A percentile compares a stretch with the other conserved stretches of the same genome.
Conservation (phyloP, 1,139 yeast genomes). For the Suhomyces anneliseae region DNA sequence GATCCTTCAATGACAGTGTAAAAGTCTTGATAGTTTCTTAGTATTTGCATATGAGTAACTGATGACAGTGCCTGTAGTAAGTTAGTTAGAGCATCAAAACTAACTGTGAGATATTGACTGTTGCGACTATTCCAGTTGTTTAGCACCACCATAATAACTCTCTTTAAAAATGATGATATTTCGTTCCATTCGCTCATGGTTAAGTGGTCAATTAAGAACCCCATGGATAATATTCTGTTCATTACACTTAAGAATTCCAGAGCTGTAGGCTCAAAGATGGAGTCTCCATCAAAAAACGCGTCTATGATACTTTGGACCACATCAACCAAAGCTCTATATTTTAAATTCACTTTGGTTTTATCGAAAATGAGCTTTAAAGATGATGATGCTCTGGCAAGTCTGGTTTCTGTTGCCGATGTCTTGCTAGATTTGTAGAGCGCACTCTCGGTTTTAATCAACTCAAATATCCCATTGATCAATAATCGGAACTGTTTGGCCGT, state of each 20-base stretch:
- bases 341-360: slow-evolving; percentile 24
- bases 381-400: slow-evolving; percentile 45
- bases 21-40: slow-evolving; percentile 22
- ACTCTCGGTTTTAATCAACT: slow-evolving; percentile 43
- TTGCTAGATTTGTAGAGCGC: slow-evolving; percentile 30
- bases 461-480: slow-evolving; percentile 39
- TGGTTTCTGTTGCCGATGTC: slow-evolving; percentile 32
- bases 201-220: slow-evolving; percentile 43
- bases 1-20: slow-evolving; percentile 23
- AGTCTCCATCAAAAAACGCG: slow-evolving; percentile 14
- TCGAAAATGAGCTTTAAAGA: slow-evolving; percentile 34
- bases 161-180: slow-evolving; percentile 24
- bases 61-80: slow-evolving; percentile 32
- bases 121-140: slow-evolving; percentile 10
- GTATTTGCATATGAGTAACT: slow-evolving; percentile 20
- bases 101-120: slow-evolving; percentile 29
- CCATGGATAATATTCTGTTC: slow-evolving; percentile 26
- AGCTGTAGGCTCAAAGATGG: slow-evolving; percentile 34
- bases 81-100: slow-evolving; percentile 24
- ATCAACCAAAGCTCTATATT: slow-evolving; percentile 32
- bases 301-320: slow-evolving; percentile 25
- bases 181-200: slow-evolving; percentile 30
- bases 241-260: slow-evolving; percentile 35
- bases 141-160: slow-evolving; percentile 17
- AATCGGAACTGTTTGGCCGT: slow-evolving; percentile 25